phyloP scores from a whole-genome alignment of 345 rosid genomes.

The Capsella bursapastoris region DNA sequence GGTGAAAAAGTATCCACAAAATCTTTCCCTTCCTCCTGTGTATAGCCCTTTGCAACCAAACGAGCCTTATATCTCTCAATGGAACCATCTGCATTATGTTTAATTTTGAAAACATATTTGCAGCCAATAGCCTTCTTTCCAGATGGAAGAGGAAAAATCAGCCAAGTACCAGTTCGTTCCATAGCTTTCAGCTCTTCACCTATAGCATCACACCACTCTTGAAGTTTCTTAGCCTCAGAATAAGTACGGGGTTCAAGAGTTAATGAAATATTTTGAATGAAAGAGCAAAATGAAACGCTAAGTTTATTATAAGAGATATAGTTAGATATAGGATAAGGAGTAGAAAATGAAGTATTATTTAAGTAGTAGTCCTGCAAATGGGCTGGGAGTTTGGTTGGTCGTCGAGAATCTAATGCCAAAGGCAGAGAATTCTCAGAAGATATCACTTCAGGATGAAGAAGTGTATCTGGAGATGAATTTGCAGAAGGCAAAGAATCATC shows the following conservation, averaged over 20 bases:
- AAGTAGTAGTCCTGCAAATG: neutral
- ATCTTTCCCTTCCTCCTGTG: too few species aligned
- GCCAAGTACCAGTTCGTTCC: neutral
- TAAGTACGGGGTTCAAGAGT: neutral
- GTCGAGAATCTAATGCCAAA: neutral
- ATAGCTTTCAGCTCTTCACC: neutral
- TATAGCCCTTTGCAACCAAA: too few species aligned
- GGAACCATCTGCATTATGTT: neutral
- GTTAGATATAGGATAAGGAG: neutral
- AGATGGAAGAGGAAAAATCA: neutral
- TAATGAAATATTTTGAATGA: neutral
- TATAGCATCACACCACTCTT: slow-evolving; percentile 2
- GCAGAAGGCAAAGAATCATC: neutral
- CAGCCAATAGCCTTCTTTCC: neutral
- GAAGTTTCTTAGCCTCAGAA: neutral
- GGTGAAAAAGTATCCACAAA: too few species aligned
- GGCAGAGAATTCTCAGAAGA: neutral
- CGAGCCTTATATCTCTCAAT: neutral
- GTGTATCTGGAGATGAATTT: neutral
- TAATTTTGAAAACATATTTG: neutral
- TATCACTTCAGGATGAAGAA: neutral
- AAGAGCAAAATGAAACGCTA: neutral
- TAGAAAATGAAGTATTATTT: neutral
- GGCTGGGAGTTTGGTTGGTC: neutral
- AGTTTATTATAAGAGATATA: neutral